Percentiles rank a stretch among this genome's conserved stretches.
phyloP scores from a whole-genome alignment of 306 rosid genomes.

The Dalbergia cochinchinensis region DNA sequence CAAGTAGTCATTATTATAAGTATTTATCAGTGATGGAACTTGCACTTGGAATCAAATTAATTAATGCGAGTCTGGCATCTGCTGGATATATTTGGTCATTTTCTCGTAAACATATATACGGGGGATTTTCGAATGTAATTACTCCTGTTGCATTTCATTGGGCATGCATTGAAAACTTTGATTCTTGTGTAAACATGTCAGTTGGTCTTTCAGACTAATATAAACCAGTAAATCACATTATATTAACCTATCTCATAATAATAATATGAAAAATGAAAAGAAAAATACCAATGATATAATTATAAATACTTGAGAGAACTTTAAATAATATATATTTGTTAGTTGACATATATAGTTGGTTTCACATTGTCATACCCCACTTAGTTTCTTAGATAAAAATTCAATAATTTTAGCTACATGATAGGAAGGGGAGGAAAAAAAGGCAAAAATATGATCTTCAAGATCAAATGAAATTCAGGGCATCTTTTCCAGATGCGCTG shows the following conservation, averaged over 20 bases:
- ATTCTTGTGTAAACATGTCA: neutral
- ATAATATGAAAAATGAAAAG: neutral
- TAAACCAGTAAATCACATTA: neutral
- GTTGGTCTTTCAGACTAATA: neutral
- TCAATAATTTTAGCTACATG: neutral
- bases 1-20: constrained; percentile 37
- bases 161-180: neutral
- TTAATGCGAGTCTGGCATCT: constrained; percentile 60
- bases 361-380: neutral
- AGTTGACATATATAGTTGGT: neutral
- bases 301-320: neutral
- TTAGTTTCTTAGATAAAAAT: neutral
- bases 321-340: neutral
- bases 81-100: constrained; percentile 67
- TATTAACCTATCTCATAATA: neutral
- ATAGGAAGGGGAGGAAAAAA: neutral
- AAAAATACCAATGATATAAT: neutral
- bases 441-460: neutral
- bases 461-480: constrained; percentile 25
- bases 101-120: constrained; percentile 41
- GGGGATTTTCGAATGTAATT: constrained; percentile 46
- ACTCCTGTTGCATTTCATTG: constrained; percentile 10
- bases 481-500: constrained; percentile 13
- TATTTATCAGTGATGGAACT: constrained; percentile 54
- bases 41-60: constrained; percentile 53